These are phyloP conservation scores for Dendryphion nanum DNA, from an alignment of 2,329 filamentous ascomycete species.

Conservation along the genomic window DNA sequence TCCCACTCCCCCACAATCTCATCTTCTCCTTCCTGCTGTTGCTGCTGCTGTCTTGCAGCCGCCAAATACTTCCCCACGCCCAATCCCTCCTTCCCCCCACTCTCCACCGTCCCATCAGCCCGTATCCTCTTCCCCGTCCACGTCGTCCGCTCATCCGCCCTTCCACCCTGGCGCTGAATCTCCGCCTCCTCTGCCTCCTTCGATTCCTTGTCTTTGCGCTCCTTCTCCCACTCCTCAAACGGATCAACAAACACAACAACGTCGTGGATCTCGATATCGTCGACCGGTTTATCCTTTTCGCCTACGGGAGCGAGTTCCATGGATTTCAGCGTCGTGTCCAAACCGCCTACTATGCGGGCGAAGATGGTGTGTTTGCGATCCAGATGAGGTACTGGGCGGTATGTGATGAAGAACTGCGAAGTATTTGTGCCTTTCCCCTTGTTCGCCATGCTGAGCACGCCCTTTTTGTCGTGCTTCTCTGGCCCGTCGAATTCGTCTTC, in stretches of 20 bases:
- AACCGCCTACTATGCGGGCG: conserved; percentile 75
- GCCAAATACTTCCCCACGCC: conserved; percentile 82
- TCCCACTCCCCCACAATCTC: conserved; percentile 65
- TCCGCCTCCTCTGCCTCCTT: conserved; percentile 64
- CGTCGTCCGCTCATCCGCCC: conserved; percentile 84
- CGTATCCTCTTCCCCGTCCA: conserved; percentile 95
- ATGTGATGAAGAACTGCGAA: conserved; percentile 92
- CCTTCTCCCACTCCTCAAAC: conserved; percentile 86
- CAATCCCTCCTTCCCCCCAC: conserved; percentile 52
- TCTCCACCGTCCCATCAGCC: conserved; percentile 59
- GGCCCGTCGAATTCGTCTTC: conserved; percentile 91
- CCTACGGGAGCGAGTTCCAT: conserved; percentile 79
- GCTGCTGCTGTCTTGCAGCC: conserved; percentile 45
- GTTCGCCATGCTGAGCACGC: conserved; percentile 91
- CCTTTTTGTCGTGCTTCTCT: conserved; percentile 75
- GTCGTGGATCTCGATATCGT: conserved; percentile 78
- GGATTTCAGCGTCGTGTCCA: conserved; percentile 66
- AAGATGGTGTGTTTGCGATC: conserved; percentile 98
- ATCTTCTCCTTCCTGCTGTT: conserved; percentile 49
- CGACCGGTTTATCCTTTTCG: conserved; percentile 69
- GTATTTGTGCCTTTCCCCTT: conserved; percentile 98
- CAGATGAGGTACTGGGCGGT: conserved; percentile 79
- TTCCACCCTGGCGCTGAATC: conserved; percentile 64
- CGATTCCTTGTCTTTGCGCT: conserved; percentile 55
- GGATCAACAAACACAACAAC: conserved; percentile 88